Evolutionary conservation across 495 filamentous ascomycete species (phyloP), one percentile per base, ranked within the genome.

Genomic region (Neurospora sp.): DNA sequence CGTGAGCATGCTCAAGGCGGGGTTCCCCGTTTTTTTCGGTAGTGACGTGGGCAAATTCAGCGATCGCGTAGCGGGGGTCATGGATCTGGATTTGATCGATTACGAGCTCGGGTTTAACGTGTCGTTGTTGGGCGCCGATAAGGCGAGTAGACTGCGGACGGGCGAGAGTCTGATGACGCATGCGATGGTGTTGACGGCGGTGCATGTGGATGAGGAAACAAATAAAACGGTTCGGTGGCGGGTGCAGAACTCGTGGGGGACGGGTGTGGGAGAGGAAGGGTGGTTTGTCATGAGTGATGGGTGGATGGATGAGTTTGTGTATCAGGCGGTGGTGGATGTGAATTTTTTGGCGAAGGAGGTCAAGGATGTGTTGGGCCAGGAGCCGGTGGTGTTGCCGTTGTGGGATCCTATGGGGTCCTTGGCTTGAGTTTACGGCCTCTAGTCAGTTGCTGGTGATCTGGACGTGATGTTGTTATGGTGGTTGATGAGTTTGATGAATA

Each of bases 401-500:
- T 96, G 93, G 93, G 93, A 97, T 86, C 93, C 93, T 0, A 93
- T 97, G 92, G 93, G 93, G 14, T 87, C 90, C 22, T 81, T 97
- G 78, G 93, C 93, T 76, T 94, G 76, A 77, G 39, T 27, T 22
- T n/a, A 14, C 41, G 27, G 27, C 27, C 41, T 44, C 16, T 44
- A 5, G 44, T 70, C 12, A 4, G 42, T 20, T 53, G 53, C 61
- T 61, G 22, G 4, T 61, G 3, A 61, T 31, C 1, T 61, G 22
- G 5, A 5, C 35, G 31, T 18, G 53, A 65, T 65, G 27, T 65
- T 65, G 27, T 65, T 35, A 35, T 61, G 53, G 53, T 35, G 4
- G 53, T 35, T 35, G 27, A 37, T 35, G 14, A 37, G 35, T 65
- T 31, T 18, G 14, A 65, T 1, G 27, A 65, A 35, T 65, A 27